Conservation (phyloP, 129 eudicot genomes). For the Helianthus tuberosus region DNA sequence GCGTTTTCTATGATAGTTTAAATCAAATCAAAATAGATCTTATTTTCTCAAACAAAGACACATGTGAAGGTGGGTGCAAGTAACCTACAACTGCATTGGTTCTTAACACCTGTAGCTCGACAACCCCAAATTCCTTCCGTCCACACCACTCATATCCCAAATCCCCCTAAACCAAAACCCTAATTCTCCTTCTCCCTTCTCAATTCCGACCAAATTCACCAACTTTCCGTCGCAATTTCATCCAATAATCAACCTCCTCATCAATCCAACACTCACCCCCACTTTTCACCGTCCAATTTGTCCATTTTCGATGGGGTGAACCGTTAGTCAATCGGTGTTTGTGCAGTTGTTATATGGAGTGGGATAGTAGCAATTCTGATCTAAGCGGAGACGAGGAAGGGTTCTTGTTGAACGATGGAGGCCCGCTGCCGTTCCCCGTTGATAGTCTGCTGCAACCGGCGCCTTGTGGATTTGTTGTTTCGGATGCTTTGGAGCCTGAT, state of each 20-base stretch:
- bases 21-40: too few species aligned
- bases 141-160: slow-evolving; percentile 39
- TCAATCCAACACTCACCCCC: not conserved
- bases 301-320: slow-evolving; percentile 45
- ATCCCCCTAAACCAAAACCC: slow-evolving; percentile 30
- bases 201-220: too few species aligned
- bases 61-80: too few species aligned
- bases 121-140: slow-evolving; percentile 22
- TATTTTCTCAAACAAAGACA: too few species aligned
- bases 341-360: slow-evolving; percentile 34
- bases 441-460: slow-evolving; percentile 62
- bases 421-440: slow-evolving; percentile 64
- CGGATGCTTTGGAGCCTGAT: slow-evolving; percentile 90
- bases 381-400: slow-evolving; percentile 65
- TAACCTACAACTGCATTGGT: too few species aligned
- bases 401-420: slow-evolving; percentile 59
- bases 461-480: slow-evolving; percentile 85
- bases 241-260: too few species aligned
- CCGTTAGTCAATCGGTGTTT: not conserved
- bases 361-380: slow-evolving; percentile 60
- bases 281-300: slow-evolving; percentile 9
- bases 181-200: not conserved
- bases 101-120: slow-evolving; percentile 9
- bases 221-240: too few species aligned
- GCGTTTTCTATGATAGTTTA: too few species aligned